Evolutionary conservation across 1,139 yeast species (phyloP).

Genomic region (Diutina pseudorugosa): DNA sequence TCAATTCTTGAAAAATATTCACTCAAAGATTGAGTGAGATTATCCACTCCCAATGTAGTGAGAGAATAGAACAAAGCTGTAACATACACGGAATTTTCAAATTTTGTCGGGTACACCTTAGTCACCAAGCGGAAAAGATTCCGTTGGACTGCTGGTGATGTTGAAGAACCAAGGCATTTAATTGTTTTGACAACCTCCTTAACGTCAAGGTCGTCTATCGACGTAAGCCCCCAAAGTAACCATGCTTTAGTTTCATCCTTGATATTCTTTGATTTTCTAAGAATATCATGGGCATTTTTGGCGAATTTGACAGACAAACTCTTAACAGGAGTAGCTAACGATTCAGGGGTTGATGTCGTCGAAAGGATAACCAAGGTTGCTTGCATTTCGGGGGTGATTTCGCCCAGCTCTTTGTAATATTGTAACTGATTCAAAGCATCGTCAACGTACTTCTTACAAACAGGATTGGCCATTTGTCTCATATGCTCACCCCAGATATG

Average conservation of each 20-base stretch:
- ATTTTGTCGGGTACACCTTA: not conserved
- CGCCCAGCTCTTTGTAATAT: not conserved
- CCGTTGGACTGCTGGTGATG: not conserved
- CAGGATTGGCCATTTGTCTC: conserved; percentile 9
- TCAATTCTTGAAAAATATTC: not conserved
- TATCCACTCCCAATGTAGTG: not conserved
- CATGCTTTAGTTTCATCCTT: not conserved
- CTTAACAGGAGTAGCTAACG: not conserved
- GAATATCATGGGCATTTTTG: not conserved
- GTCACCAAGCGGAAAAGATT: not conserved
- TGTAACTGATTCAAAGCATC: not conserved
- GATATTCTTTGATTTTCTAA: not conserved
- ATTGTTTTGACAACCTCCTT: not conserved
- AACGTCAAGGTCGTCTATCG: not conserved
- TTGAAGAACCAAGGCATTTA: not conserved
- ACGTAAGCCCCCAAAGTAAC: not conserved
- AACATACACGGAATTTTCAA: not conserved
- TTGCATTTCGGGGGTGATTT: not conserved
- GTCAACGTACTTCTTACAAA: not conserved
- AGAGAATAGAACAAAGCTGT: not conserved
- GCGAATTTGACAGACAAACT: not conserved
- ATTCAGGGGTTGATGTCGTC: not conserved
- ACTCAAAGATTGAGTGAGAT: not conserved
- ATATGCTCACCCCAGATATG: conserved; percentile 20
- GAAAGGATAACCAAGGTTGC: not conserved